Evolutionary conservation across 2,329 filamentous ascomycete species (phyloP).

Genomic region (Shiraia sp.): DNA sequence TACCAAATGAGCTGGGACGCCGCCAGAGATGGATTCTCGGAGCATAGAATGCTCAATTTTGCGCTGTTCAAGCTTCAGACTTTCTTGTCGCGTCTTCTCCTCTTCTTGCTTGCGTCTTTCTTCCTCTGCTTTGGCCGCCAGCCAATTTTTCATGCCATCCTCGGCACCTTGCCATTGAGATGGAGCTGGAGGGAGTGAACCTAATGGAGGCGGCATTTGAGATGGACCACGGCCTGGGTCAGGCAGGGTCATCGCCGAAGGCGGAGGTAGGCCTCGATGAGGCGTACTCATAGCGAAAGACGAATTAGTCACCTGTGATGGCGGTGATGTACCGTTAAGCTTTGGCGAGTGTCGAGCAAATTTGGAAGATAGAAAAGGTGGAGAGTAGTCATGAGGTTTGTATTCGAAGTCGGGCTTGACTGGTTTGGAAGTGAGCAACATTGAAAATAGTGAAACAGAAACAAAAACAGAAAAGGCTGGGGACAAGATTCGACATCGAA

Average conservation of each 20-base stretch:
- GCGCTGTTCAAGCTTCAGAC: conserved; percentile 54
- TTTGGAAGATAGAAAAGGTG: conserved; percentile 46
- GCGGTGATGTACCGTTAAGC: conserved; percentile 45
- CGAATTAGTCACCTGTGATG: conserved; percentile 48
- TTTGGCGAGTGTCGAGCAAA: conserved; percentile 45
- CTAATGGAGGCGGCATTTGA: conserved; percentile 40
- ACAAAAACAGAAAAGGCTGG: conserved; percentile 18
- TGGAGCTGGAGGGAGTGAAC: conserved; percentile 51
- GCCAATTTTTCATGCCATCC: conserved; percentile 57
- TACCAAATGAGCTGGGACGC: conserved; percentile 56
- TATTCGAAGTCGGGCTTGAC: conserved; percentile 52
- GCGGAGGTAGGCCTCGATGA: conserved; percentile 58
- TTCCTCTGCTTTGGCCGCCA: conserved; percentile 57
- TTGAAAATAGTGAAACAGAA: conserved; percentile 35
- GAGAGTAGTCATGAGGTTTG: conserved; percentile 56
- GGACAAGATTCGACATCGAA: conserved; percentile 37
- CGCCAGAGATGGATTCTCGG: conserved; percentile 56
- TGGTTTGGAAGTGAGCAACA: conserved; percentile 58
- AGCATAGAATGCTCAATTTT: conserved; percentile 58
- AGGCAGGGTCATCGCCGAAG: conserved; percentile 56
- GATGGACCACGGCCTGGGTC: conserved; percentile 49
- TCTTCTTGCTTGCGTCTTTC: conserved; percentile 59
- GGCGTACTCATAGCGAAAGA: conserved; percentile 54
- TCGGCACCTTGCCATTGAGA: conserved; percentile 56
- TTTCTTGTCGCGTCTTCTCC: conserved; percentile 57